These are phyloP conservation scores for Wilcoxina mikolae DNA, from an alignment of 495 filamentous ascomycete species.

Conservation along the genomic window DNA sequence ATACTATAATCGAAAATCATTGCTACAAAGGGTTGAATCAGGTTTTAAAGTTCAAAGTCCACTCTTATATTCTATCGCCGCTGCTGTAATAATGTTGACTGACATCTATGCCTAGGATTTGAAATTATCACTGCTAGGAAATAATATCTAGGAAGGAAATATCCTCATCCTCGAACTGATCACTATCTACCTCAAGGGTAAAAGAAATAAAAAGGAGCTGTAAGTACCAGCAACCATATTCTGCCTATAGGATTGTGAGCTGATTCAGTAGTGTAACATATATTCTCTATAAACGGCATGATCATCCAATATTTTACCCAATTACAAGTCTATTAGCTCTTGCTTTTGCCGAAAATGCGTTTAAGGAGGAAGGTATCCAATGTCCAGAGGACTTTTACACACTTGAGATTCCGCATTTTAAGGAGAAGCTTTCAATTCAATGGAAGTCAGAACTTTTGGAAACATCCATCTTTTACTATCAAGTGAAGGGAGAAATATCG, in stretches of 20 bases:
- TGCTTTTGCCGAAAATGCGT: conserved; percentile 5
- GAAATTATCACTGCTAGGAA: not conserved
- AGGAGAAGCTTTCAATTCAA: conserved; percentile 6
- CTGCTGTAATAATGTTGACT: not conserved
- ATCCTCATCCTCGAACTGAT: not conserved
- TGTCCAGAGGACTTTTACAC: conserved; percentile 8
- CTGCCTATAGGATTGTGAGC: not conserved
- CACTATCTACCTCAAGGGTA: conserved; percentile 1
- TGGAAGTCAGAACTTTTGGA: conserved; percentile 6
- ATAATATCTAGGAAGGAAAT: not conserved
- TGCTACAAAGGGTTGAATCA: not conserved
- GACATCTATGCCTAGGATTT: not conserved
- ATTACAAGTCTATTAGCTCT: conserved; percentile 6
- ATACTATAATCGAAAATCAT: not conserved
- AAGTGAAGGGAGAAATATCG: not conserved
- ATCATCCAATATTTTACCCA: conserved; percentile 1
- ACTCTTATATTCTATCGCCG: not conserved
- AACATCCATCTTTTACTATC: conserved; percentile 6
- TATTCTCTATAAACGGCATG: not conserved
- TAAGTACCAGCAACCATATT: not conserved
- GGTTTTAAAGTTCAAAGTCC: conserved; percentile 1
- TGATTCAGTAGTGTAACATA: conserved; percentile 1
- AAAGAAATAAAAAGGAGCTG: not conserved
- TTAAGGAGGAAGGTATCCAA: conserved; percentile 2
- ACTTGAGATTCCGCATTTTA: conserved; percentile 6